These are phyloP conservation scores for Trichoderma harzianum DNA, from an alignment of 2,329 filamentous ascomycete genomes.

Conservation along the genomic window DNA sequence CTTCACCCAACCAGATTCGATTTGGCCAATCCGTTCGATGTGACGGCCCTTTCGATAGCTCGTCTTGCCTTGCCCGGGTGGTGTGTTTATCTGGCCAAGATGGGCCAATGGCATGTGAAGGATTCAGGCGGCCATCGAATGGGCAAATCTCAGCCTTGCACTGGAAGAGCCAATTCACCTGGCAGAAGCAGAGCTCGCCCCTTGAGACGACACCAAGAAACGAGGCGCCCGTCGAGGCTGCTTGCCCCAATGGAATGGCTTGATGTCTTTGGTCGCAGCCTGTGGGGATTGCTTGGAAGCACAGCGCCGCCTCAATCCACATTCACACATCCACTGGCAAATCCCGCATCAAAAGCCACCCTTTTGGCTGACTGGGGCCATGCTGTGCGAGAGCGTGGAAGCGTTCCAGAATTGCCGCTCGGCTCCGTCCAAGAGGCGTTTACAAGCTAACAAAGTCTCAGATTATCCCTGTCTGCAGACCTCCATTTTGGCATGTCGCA, in stretches of 20 bases:
- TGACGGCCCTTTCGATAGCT: neutral
- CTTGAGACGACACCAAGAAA: neutral
- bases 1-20: neutral
- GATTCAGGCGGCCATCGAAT: neutral
- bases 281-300: neutral
- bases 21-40: neutral
- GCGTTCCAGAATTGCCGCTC: slow-evolving; percentile 14
- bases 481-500: neutral
- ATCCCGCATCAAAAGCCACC: neutral
- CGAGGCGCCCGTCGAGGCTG: neutral
- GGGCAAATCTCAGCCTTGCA: neutral
- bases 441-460: neutral
- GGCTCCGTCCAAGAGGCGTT: neutral
- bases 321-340: neutral
- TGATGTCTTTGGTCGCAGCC: neutral
- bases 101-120: neutral
- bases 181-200: neutral
- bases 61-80: neutral
- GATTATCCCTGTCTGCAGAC: neutral
- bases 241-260: neutral
- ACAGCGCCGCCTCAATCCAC: neutral
- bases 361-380: neutral
- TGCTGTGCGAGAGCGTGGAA: neutral
- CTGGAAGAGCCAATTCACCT: neutral
- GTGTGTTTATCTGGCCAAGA: neutral